Conservation (phyloP, 495 filamentous ascomycete genomes). For the Cryomyces minteri region DNA sequence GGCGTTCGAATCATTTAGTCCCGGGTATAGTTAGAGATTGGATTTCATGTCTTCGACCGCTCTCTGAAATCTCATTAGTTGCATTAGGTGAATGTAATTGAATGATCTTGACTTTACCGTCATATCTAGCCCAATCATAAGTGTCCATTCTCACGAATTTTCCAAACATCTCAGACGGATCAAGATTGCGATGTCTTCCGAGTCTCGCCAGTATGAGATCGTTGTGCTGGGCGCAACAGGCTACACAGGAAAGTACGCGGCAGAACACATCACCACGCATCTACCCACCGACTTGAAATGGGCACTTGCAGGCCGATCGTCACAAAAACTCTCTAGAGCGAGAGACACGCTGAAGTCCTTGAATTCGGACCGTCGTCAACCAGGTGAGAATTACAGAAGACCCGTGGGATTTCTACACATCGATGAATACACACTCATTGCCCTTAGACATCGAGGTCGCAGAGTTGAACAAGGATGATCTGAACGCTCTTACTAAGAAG, state of each 20-base stretch:
- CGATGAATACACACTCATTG: background rate
- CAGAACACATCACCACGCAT: slow-evolving; percentile 54
- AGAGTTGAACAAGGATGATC: slow-evolving; percentile 40
- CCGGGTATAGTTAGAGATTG: no score
- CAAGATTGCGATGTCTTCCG: slow-evolving; percentile 14
- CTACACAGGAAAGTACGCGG: slow-evolving; percentile 67
- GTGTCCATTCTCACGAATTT: no score
- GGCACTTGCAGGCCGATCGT: slow-evolving; percentile 75
- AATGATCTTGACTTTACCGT: no score
- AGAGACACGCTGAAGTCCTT: slow-evolving; percentile 43
- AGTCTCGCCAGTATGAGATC: slow-evolving; percentile 54
- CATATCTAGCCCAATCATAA: no score
- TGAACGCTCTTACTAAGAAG: slow-evolving; percentile 51
- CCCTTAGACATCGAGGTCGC: slow-evolving; percentile 40
- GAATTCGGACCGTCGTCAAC: slow-evolving; percentile 50
- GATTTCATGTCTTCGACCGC: background rate
- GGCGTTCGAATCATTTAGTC: no score
- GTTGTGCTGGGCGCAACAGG: slow-evolving; percentile 72
- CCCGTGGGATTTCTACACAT: no score
- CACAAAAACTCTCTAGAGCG: slow-evolving; percentile 48
- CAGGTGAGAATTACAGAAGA: slow-evolving; percentile 28
- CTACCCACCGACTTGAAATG: slow-evolving; percentile 71
- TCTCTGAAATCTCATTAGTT: no score
- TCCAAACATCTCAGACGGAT: no score
- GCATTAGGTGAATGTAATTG: no score